Percentiles rank a stretch among this genome's conserved stretches.
These are phyloP conservation scores for Myriangium duriaei DNA, from an alignment of 2,329 filamentous ascomycete genomes.

Conservation along the genomic window DNA sequence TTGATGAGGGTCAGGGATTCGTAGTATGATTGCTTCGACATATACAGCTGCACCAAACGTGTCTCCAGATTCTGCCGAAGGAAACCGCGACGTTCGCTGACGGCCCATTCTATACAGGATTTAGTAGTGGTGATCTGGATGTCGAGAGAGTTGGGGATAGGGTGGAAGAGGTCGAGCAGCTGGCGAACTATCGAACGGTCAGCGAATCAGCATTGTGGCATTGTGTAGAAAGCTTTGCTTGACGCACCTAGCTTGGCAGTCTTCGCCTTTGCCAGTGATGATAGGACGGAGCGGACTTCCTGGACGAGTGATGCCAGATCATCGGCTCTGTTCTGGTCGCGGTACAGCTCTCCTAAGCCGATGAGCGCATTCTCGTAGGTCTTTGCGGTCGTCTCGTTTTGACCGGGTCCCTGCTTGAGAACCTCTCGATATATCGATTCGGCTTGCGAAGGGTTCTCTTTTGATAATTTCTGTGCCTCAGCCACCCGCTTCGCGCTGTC, in stretches of 20 bases:
- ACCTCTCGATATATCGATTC: slow-evolving; percentile 84
- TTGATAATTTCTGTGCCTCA: slow-evolving; percentile 76
- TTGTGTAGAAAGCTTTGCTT: not conserved
- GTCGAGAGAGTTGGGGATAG: slow-evolving; percentile 89
- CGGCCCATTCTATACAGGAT: slow-evolving; percentile 99
- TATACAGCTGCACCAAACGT: slow-evolving; percentile 82
- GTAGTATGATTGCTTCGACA: slow-evolving; percentile 96
- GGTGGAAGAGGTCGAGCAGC: slow-evolving; percentile 86
- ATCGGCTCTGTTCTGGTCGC: slow-evolving; percentile 70
- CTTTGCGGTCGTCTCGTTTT: slow-evolving; percentile 72
- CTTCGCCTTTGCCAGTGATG: slow-evolving; percentile 97
- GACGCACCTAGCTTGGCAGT: slow-evolving; percentile 85
- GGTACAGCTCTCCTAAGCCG: slow-evolving; percentile 81
- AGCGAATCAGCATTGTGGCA: slow-evolving; percentile 9
- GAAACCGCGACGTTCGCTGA: slow-evolving; percentile 86
- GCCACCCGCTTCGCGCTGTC: slow-evolving; percentile 56
- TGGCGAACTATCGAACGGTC: slow-evolving; percentile 58
- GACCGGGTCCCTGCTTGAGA: slow-evolving; percentile 69
- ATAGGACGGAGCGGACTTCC: slow-evolving; percentile 80
- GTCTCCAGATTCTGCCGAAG: slow-evolving; percentile 97
- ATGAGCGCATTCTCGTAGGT: slow-evolving; percentile 87
- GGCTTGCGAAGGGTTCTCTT: slow-evolving; percentile 70
- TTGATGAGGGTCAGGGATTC: slow-evolving; percentile 96
- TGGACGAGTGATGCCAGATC: slow-evolving; percentile 83
- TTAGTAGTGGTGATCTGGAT: slow-evolving; percentile 91